Evolutionary conservation across 1,139 yeast species (phyloP).

Genomic region (Saccharomyces hybrid): DNA sequence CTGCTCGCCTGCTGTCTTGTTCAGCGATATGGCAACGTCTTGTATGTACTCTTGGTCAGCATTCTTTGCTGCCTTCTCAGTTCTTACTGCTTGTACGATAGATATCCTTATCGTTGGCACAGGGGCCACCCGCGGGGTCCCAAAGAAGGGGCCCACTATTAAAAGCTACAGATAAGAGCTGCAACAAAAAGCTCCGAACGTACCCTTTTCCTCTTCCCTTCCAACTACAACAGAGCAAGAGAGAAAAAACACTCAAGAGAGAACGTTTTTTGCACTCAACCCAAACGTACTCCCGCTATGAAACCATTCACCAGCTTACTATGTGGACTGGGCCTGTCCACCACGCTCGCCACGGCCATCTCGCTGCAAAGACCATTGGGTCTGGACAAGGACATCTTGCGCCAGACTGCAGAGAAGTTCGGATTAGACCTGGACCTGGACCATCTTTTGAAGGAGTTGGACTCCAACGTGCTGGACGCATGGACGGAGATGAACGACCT

Average conservation of each 20-base stretch:
- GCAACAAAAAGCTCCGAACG: not conserved
- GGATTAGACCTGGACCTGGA: not conserved
- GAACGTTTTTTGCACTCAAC: not conserved
- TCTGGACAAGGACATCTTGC: not conserved
- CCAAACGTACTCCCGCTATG: not conserved
- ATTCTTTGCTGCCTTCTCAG: not conserved
- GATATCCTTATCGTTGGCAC: not conserved
- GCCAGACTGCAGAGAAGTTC: not conserved
- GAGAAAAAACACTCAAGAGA: not conserved
- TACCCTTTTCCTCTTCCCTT: not conserved
- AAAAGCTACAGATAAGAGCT: not conserved
- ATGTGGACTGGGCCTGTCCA: conserved; percentile 1
- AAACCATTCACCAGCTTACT: not conserved
- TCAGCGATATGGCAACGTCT: not conserved
- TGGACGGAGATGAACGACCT: not conserved
- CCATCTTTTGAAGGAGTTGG: not conserved
- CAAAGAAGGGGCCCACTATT: not conserved
- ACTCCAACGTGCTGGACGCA: not conserved
- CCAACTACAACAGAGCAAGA: not conserved
- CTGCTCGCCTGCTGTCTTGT: not conserved
- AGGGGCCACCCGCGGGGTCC: not conserved
- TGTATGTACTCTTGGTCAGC: not conserved
- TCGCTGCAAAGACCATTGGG: not conserved
- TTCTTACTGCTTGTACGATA: not conserved
- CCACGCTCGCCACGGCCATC: not conserved